Evolutionary conservation across 139 green algal species (phyloP).

Genomic region (Tetradesmus obliquus): DNA sequence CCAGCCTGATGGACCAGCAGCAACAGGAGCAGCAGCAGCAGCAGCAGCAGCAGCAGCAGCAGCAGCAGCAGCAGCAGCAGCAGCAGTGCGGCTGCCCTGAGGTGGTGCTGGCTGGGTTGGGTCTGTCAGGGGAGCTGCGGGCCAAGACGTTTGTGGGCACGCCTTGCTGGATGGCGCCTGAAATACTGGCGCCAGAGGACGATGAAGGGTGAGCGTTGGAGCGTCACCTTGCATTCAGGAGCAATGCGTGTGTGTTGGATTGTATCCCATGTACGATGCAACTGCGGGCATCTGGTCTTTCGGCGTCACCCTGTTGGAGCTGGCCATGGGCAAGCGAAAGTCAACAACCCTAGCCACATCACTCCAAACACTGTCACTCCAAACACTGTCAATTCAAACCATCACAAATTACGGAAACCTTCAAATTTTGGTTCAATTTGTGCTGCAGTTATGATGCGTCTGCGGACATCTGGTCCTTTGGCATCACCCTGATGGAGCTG

Average conservation of each 20-base stretch:
- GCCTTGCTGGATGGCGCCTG: conserved; percentile 73
- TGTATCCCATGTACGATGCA: conserved; percentile 40
- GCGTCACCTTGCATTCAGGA: neutral
- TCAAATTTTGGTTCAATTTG: too few species aligned
- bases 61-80: neutral
- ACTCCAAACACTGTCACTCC: neutral
- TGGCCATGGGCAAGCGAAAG: conserved; percentile 63
- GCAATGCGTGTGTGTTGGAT: too few species aligned
- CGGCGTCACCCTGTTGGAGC: conserved; percentile 97
- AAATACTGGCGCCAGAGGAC: neutral
- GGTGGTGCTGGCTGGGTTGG: neutral
- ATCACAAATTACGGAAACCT: too few species aligned
- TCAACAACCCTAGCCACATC: conserved; percentile 55
- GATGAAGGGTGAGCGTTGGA: neutral
- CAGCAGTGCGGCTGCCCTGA: neutral
- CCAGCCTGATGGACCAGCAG: neutral
- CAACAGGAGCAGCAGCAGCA: neutral
- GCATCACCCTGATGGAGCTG: conserved; percentile 97
- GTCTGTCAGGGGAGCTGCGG: neutral
- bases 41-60: neutral
- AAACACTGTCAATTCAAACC: too few species aligned
- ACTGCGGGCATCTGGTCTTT: conserved; percentile 97
- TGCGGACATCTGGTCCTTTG: conserved; percentile 98
- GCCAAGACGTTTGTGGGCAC: conserved; percentile 14
- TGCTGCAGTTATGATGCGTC: conserved; percentile 41